phyloP scores from a whole-genome alignment of 2,329 filamentous ascomycete genomes.

The Colletotrichum simmondsii region DNA sequence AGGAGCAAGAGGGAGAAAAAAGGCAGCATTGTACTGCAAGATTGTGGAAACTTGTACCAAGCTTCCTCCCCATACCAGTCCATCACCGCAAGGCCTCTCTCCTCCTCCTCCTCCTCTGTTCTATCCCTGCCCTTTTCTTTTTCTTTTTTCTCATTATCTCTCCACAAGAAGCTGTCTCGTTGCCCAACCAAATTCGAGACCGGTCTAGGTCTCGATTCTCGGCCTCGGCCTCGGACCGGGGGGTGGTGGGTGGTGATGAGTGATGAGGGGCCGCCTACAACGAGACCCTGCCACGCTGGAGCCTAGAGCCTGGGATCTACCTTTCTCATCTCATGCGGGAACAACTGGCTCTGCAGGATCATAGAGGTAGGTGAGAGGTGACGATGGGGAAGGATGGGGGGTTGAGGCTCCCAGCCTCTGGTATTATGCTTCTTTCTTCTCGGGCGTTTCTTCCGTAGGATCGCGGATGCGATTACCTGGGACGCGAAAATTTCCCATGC shows the following conservation, averaged over 20 bases:
- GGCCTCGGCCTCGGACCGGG: background rate
- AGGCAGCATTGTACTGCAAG: background rate
- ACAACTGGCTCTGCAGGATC: slow-evolving; percentile 17
- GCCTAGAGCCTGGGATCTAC: background rate
- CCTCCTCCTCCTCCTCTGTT: background rate
- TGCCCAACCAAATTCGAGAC: background rate
- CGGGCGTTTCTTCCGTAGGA: background rate
- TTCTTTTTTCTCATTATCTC: background rate
- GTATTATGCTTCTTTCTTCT: background rate
- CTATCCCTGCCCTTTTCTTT: background rate
- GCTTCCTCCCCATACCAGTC: background rate
- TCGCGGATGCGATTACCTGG: background rate
- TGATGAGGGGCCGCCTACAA: background rate
- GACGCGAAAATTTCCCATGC: background rate
- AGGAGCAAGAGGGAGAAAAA: background rate
- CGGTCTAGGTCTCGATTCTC: background rate
- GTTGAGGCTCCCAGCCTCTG: background rate
- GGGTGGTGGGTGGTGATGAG: too few species aligned
- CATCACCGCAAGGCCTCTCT: background rate
- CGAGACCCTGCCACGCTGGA: too few species aligned
- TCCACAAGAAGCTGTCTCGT: background rate
- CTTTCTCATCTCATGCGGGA: background rate
- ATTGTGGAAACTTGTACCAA: background rate
- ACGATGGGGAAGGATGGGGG: background rate
- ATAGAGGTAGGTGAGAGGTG: background rate